phyloP scores from a whole-genome alignment of 2,329 filamentous ascomycete species.

The Metarhizium anisopliae region DNA sequence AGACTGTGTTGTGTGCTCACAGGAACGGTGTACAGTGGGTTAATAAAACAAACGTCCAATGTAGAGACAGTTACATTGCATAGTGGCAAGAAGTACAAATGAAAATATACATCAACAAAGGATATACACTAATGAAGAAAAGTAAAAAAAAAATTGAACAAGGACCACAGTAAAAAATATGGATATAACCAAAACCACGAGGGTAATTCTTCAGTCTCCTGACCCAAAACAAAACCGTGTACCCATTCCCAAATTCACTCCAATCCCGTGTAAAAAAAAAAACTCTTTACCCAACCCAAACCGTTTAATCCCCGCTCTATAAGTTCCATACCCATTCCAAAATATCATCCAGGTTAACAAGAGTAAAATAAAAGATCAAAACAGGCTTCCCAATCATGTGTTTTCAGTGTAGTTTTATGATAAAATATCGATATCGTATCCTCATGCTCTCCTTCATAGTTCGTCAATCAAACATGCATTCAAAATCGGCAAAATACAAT shows the following conservation, averaged over 20 bases:
- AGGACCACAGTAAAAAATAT: background rate
- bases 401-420: background rate
- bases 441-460: background rate
- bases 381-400: background rate
- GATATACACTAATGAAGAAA: background rate
- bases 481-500: background rate
- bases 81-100: background rate
- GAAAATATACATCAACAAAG: background rate
- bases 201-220: background rate
- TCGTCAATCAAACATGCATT: background rate
- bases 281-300: background rate
- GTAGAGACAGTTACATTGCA: background rate
- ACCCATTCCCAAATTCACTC: background rate
- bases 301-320: background rate
- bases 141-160: background rate
- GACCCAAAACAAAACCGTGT: background rate
- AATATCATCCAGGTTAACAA: background rate
- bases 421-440: constrained; percentile 2
- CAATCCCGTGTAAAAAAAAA: background rate
- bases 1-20: background rate
- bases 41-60: background rate
- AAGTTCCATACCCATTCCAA: background rate
- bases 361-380: background rate
- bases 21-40: background rate
- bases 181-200: background rate